phyloP scores from a whole-genome alignment of 805 yeast genomes.

The Ogataea methanolica region DNA sequence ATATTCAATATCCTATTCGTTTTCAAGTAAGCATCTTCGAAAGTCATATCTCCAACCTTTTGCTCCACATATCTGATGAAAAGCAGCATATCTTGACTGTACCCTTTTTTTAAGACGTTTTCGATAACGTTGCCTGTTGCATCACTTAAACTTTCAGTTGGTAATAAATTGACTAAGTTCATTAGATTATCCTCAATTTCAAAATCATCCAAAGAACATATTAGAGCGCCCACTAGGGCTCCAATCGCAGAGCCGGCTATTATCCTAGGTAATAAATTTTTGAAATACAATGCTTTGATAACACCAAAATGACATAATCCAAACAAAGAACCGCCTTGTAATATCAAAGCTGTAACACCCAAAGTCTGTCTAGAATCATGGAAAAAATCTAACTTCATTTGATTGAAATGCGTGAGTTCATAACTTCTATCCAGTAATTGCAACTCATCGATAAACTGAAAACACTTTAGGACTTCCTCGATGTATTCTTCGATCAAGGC shows the following conservation, averaged over 20 bases:
- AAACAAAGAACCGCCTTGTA: conserved; percentile 94
- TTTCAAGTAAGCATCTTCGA: conserved; percentile 84
- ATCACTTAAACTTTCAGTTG: conserved; percentile 22
- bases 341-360: conserved; percentile 84
- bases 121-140: conserved; percentile 60
- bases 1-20: conserved; percentile 80
- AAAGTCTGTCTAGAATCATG: conserved; percentile 82
- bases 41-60: conserved; percentile 77
- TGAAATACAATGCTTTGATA: conserved; percentile 72
- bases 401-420: conserved; percentile 43
- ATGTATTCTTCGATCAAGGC: conserved; percentile 82
- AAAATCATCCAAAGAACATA: conserved; percentile 66
- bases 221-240: conserved; percentile 83
- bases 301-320: conserved; percentile 95
- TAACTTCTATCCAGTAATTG: conserved; percentile 22
- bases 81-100: conserved; percentile 77
- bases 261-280: conserved; percentile 75
- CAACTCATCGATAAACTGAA: conserved; percentile 53
- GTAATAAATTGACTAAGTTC: conserved; percentile 45
- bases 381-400: conserved; percentile 66
- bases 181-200: conserved; percentile 48
- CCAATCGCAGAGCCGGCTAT: conserved; percentile 93
- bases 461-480: conserved; percentile 64
- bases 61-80: conserved; percentile 75
- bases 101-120: conserved; percentile 72